Base-by-base conservation (phyloP, 805 yeast species). In the Kluyveromyces nonfermentans region DNA sequence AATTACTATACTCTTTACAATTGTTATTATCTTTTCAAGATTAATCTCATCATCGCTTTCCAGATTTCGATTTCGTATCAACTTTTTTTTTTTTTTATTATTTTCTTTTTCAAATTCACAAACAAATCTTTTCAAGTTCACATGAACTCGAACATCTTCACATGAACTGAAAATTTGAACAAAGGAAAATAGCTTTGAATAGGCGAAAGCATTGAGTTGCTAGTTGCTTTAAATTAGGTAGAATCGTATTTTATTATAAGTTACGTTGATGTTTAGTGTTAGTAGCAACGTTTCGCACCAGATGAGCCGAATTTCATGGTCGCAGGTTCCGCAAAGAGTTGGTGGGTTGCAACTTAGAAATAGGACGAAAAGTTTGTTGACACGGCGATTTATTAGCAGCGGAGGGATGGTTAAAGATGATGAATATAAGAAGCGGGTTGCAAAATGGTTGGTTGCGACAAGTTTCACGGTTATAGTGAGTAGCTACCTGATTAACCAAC, bases 261-360 rank as follows among this genome's bases (percentile, higher is more conserved):
- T 25, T 14, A 10, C 30, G 30, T 10, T 25, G 28, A 38, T 38
- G 41, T 15, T 38, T 28, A 33, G 21, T 12, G 28, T 38, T 6
- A 18, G 34, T 15, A 38, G 34, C 16, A 38, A 38, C 41, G 34
- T 28, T 6, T 28, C 41, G 22, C 17, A 18, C 16, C 30, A 32
- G n/a, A 30, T 71, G 63, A 17, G 70, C 64, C 88, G 95, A 88
- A 44, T 78, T 68, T 33, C 62, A 56, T 0, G 96, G 87, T 14
- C 78, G 85, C 54, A 70, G 73, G 9, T 76, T 76, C 2, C 82
- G 55, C 33, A 85, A 65, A 3, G 46, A 21, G 43, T 36, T 18
- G 21, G 45, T 12, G 43, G 51, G 34, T 45, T 53, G 38, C 57
- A 53, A 37, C 41, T 58, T 21, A 50, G 57, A 18, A 56, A 57